Evolutionary conservation across 1,139 yeast genomes (phyloP), one percentile per base, ranked within the genome.

Genomic region (Spencermartinsiella ligniputridi): DNA sequence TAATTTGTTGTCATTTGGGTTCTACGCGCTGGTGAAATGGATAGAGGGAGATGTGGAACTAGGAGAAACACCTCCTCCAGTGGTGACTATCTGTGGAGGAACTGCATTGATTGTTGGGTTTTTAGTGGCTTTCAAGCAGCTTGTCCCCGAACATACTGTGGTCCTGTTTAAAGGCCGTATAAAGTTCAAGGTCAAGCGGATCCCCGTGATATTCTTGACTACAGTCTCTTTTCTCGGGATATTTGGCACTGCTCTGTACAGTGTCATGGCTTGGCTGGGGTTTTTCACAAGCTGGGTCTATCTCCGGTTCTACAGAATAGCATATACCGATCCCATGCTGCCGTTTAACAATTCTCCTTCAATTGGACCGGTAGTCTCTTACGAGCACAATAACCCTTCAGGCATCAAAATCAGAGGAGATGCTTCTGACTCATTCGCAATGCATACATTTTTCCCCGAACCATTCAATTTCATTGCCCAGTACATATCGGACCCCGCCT

Each of bases 81-180:
- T 20, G 6, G 39, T 43, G 19, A 46, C 53, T 3, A 67, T 83
- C 40, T 86, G 88, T 46, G 97, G 96, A 0, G 81, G 88, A 18
- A 76, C 81, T 34, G 79, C 89, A 1, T 69, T 87, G 48, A 71
- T 84, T 47, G 71, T 86, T 57, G 92, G 88, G 2, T 83, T 86
- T 54, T 68, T 89, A 47, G 95, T 90, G 32, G 94, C 89, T 11
- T 79, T 87, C 62, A 89, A 87, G 63, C 97, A 90, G 63, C 69
- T 87, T 55, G 79, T 86, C 32, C 97, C 97, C 5, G 96, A 90
- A 60, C 95, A 88, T 59, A 82, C 86, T 46, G 75, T 88, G 42
- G 77, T 78, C 22, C 66, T 89, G 35, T 79, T 84, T 59, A 74
- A 77, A 47, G 82, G 88, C 0, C 59, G 74, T 18, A 64, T 85